These are phyloP conservation scores for Hibiscus mutabilis DNA, from an alignment of 345 rosid species.

Conservation along the genomic window DNA sequence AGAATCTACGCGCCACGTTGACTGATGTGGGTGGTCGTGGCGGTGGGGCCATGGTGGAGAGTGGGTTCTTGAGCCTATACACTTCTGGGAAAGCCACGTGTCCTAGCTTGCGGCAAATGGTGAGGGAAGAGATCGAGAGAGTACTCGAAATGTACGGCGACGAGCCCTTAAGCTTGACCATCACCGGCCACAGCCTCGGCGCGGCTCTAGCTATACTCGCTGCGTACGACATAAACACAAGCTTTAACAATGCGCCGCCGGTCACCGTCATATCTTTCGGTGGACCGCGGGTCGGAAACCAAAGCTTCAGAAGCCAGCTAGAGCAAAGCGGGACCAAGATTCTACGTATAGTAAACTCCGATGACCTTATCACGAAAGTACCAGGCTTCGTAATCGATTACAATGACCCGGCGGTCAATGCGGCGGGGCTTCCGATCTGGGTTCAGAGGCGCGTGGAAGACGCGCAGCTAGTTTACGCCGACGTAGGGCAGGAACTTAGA, in stretches of 20 bases:
- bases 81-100: conserved; percentile 26
- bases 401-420: conserved; percentile 3
- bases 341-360: conserved; percentile 54
- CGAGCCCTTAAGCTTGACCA: conserved; percentile 50
- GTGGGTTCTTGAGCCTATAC: conserved; percentile 56
- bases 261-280: conserved; percentile 64
- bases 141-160: conserved; percentile 35
- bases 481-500: conserved; percentile 48
- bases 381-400: conserved; percentile 48
- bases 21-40: not conserved
- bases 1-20: conserved; percentile 49
- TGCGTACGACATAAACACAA: conserved; percentile 43
- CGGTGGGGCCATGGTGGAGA: conserved; percentile 51
- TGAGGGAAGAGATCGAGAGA: conserved; percentile 32
- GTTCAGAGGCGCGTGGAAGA: conserved; percentile 31
- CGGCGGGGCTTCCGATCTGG: conserved; percentile 34
- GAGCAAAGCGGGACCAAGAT: conserved; percentile 48
- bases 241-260: conserved; percentile 24
- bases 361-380: conserved; percentile 51
- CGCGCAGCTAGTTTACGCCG: conserved; percentile 45
- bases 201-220: conserved; percentile 57
- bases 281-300: conserved; percentile 62
- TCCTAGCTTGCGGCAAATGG: conserved; percentile 37
- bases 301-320: conserved; percentile 37
- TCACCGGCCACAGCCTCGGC: conserved; percentile 65